phyloP scores from a whole-genome alignment of 139 green algal species.

The Chlorella sp. region DNA sequence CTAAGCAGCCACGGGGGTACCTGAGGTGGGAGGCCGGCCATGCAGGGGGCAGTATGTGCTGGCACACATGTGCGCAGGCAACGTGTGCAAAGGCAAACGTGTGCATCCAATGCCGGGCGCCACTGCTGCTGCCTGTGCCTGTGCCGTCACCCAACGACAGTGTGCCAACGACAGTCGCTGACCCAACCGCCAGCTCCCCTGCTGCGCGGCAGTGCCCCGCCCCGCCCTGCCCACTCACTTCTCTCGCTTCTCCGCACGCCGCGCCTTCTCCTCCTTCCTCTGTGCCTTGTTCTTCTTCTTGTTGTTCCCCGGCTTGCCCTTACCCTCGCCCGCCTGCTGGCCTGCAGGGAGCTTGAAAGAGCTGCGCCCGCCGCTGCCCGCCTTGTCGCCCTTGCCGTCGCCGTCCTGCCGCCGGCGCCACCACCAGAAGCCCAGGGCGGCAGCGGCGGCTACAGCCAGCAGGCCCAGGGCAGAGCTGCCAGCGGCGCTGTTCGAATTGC shows the following conservation, averaged over 20 bases:
- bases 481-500: not conserved
- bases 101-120: not conserved
- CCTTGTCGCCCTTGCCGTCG: not conserved
- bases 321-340: not conserved
- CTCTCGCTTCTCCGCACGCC: conserved; percentile 25
- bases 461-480: conserved; percentile 18
- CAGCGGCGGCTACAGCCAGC: not conserved
- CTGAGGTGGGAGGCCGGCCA: too few relatives aligned
- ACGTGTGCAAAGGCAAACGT: too few relatives aligned
- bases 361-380: not conserved
- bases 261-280: conserved; percentile 23
- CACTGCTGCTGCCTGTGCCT: not conserved
- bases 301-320: not conserved
- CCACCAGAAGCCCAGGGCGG: conserved; percentile 15
- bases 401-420: conserved; percentile 8
- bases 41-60: too few relatives aligned
- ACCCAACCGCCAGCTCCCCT: not conserved
- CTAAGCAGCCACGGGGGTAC: too few relatives aligned
- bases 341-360: conserved; percentile 22
- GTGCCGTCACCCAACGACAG: not conserved
- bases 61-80: too few relatives aligned
- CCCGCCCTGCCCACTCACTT: not conserved
- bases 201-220: not conserved
- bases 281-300: conserved; percentile 35
- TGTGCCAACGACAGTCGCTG: not conserved